These are phyloP conservation scores for Coemansia sp. DNA, from an alignment of 192 early-diverging fungal species.

Conservation along the genomic window DNA sequence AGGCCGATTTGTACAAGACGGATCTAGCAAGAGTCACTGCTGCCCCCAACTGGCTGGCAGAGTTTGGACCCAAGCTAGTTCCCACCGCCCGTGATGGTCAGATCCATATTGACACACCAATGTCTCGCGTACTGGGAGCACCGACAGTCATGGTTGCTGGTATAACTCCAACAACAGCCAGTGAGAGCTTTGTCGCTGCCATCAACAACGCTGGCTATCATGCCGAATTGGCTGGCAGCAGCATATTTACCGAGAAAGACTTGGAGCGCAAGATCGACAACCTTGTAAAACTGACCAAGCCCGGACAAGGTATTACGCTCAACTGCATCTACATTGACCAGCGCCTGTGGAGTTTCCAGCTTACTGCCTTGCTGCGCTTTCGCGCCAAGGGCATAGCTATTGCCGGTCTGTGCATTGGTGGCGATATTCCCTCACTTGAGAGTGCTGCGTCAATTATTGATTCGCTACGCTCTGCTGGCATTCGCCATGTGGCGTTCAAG, in stretches of 20 bases:
- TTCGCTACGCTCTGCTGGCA: constrained; percentile 73
- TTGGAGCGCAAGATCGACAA: constrained; percentile 71
- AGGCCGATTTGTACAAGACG: constrained; percentile 71
- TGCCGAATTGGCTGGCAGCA: constrained; percentile 88
- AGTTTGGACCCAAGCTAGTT: constrained; percentile 82
- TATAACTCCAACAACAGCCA: constrained; percentile 88
- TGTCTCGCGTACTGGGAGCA: constrained; percentile 83
- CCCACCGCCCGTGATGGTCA: constrained; percentile 57
- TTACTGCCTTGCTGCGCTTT: constrained; percentile 76
- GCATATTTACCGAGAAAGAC: constrained; percentile 76
- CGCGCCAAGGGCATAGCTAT: constrained; percentile 84
- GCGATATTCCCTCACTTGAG: constrained; percentile 87
- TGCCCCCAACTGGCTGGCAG: constrained; percentile 82
- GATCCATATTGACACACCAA: constrained; percentile 84
- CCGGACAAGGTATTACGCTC: constrained; percentile 86
- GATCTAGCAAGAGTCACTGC: constrained; percentile 68
- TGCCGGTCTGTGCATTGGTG: constrained; percentile 88
- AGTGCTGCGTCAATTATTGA: constrained; percentile 78
- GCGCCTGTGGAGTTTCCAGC: constrained; percentile 81
- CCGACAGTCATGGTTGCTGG: constrained; percentile 94
- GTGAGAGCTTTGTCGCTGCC: constrained; percentile 77
- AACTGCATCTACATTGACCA: constrained; percentile 92
- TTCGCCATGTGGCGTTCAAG: constrained; percentile 83
- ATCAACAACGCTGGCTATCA: constrained; percentile 90
- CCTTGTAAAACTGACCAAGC: constrained; percentile 69